These are phyloP conservation scores for Globisporangium yorkense DNA, from an alignment of 352 stramenopile genomes.

Conservation along the genomic window DNA sequence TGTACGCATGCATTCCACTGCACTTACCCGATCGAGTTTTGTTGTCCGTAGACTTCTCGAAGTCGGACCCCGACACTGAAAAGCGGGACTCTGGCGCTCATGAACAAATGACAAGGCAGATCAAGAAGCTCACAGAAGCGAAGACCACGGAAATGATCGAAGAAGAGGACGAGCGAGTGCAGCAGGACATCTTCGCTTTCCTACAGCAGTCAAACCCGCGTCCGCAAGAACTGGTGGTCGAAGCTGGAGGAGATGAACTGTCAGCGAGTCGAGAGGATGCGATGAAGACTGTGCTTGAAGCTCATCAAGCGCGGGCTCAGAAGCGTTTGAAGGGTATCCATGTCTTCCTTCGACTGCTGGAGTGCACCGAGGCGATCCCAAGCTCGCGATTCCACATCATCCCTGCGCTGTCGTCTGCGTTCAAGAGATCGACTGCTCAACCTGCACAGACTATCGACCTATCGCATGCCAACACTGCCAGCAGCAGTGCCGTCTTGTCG, in stretches of 20 bases:
- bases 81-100: neutral
- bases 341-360: conserved; percentile 56
- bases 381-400: conserved; percentile 67
- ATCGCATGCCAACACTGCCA: neutral
- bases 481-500: neutral
- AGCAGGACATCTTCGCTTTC: conserved; percentile 78
- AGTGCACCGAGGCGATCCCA: conserved; percentile 47
- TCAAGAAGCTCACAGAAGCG: conserved; percentile 63
- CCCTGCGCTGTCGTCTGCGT: conserved; percentile 62
- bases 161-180: conserved; percentile 81
- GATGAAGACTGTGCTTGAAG: conserved; percentile 40
- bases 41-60: conserved; percentile 29
- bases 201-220: conserved; percentile 43
- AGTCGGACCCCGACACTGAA: conserved; percentile 12
- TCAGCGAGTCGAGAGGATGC: conserved; percentile 30
- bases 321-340: conserved; percentile 55
- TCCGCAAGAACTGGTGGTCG: neutral
- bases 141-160: conserved; percentile 75
- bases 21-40: neutral
- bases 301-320: conserved; percentile 41
- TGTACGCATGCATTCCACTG: too few species aligned
- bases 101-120: conserved; percentile 43
- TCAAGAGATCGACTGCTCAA: conserved; percentile 35
- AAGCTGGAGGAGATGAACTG: neutral
- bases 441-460: neutral